Conservation (phyloP, 1,284 basidiomycete species). For the Neolentinus lepideus region DNA sequence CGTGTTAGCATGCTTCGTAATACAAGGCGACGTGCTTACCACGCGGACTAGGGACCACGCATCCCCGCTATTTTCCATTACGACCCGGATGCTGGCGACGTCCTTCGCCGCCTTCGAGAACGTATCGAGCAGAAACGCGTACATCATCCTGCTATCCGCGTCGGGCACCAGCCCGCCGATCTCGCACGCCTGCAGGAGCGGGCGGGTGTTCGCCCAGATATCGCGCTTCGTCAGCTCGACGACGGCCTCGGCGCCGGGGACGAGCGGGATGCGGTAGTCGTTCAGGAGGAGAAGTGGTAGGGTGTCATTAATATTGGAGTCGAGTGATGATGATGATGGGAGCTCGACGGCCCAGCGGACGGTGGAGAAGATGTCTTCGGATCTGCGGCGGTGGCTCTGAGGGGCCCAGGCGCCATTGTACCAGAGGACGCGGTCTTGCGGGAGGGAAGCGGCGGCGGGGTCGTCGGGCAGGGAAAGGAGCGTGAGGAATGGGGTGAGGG, state of each 20-base stretch:
- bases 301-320: not conserved
- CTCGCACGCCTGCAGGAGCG: not conserved
- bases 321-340: too few relatives aligned
- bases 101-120: not conserved
- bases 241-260: not conserved
- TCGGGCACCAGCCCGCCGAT: not conserved
- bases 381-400: not conserved
- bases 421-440: not conserved
- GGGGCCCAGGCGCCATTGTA: not conserved
- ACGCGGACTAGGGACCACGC: not conserved
- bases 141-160: not conserved
- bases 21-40: too few relatives aligned
- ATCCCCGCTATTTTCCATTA: not conserved
- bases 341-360: not conserved
- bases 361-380: not conserved
- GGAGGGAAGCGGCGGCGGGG: not conserved
- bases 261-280: not conserved
- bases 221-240: not conserved
- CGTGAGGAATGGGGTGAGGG: not conserved
- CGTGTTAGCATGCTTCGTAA: too few relatives aligned
- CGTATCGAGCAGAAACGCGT: not conserved
- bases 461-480: not conserved
- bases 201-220: not conserved
- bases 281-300: not conserved
- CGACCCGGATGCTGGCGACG: not conserved